These are phyloP conservation scores for Pythium phragmiticola DNA, from an alignment of 352 stramenopile genomes.

Conservation along the genomic window DNA sequence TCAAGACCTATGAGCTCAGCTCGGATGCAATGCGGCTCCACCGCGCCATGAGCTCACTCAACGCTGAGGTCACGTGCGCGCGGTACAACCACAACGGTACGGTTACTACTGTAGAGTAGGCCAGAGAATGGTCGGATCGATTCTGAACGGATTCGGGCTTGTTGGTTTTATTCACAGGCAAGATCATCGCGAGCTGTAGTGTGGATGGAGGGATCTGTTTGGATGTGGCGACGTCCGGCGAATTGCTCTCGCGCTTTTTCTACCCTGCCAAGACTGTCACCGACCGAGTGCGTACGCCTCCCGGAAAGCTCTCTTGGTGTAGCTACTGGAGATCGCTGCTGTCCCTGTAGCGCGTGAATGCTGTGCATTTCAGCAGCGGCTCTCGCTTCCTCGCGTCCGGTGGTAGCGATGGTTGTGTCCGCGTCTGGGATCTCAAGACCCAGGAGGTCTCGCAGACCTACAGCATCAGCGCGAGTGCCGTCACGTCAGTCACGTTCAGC, in stretches of 20 bases:
- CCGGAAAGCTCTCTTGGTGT: background rate
- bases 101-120: background rate
- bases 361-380: conserved; percentile 68
- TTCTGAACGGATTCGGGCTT: too few relatives aligned
- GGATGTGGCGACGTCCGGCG: conserved; percentile 50
- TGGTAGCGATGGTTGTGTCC: conserved; percentile 53
- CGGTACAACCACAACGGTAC: conserved; percentile 66
- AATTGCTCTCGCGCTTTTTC: conserved; percentile 67
- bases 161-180: conserved; percentile 24
- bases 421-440: conserved; percentile 76
- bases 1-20: conserved; percentile 64
- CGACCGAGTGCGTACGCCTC: conserved; percentile 31
- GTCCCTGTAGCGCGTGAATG: conserved; percentile 43
- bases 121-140: too few relatives aligned
- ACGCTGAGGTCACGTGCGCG: conserved; percentile 55
- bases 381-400: conserved; percentile 67
- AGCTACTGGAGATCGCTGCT: background rate
- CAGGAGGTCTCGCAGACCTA: conserved; percentile 70
- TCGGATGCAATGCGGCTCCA: conserved; percentile 47
- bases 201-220: conserved; percentile 60
- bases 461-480: conserved; percentile 53
- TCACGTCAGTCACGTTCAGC: conserved; percentile 66
- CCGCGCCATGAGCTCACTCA: conserved; percentile 44
- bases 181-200: conserved; percentile 64
- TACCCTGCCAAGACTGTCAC: conserved; percentile 38